phyloP scores from a whole-genome alignment of 495 filamentous ascomycete genomes.

The Lasiosphaeris hirsuta region DNA sequence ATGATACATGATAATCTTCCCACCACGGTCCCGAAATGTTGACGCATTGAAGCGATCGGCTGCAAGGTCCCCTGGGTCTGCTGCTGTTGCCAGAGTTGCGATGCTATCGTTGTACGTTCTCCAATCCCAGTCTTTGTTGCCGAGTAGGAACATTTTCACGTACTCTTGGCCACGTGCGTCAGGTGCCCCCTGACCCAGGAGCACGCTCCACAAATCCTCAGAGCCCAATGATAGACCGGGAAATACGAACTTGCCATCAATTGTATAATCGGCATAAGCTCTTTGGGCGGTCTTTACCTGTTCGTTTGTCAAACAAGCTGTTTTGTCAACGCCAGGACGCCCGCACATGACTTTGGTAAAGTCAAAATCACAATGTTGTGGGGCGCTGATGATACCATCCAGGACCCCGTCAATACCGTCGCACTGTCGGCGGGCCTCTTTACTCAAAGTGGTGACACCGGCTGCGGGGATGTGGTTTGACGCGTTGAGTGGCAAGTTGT shows the following conservation, averaged over 20 bases:
- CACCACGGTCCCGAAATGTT: constrained; percentile 44
- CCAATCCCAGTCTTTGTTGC: constrained; percentile 39
- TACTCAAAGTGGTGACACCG: constrained; percentile 44
- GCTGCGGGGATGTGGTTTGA: constrained; percentile 47
- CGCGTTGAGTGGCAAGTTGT: constrained; percentile 36
- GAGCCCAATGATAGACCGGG: constrained; percentile 45
- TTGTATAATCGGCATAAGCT: constrained; percentile 51
- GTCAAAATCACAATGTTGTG: constrained; percentile 52
- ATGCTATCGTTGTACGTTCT: constrained; percentile 36
- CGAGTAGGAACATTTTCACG: constrained; percentile 41
- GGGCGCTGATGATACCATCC: constrained; percentile 61
- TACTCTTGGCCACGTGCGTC: constrained; percentile 41
- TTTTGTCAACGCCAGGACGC: constrained; percentile 24
- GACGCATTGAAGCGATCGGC: constrained; percentile 49
- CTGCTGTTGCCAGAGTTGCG: constrained; percentile 34
- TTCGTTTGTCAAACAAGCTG: constrained; percentile 47
- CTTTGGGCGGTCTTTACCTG: constrained; percentile 52
- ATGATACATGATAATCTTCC: constrained; percentile 56
- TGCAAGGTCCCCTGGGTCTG: constrained; percentile 46
- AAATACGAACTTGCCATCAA: constrained; percentile 51
- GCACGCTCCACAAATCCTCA: constrained; percentile 38
- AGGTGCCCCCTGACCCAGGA: constrained; percentile 34
- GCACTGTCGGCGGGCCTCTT: constrained; percentile 59
- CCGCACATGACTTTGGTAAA: constrained; percentile 50
- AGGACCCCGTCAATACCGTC: constrained; percentile 58